Base-by-base conservation (phyloP, 2,329 filamentous ascomycete species). In the Colletotrichum sp. region DNA sequence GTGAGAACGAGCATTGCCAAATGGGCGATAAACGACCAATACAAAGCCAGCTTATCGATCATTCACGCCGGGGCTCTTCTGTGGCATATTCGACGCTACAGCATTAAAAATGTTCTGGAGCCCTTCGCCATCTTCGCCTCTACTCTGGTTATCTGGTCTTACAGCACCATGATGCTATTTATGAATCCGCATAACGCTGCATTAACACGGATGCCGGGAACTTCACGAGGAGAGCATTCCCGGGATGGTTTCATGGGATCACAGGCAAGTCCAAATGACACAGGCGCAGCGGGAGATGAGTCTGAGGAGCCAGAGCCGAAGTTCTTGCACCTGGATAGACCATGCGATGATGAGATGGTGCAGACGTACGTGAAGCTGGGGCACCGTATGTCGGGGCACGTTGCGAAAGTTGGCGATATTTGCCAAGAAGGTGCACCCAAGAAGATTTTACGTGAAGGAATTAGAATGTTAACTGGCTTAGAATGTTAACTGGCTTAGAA, bases 301-400 rank as follows among this genome's bases (percentile, higher is more conserved):
- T 34, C 57, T 13, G 64, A 74, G 5, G 68, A 68, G 28, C 71
- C 73, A 13, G 74, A 78, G 13, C 85, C 87, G 0, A 84, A 81
- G 0, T 87, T 88, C 11, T 89, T 91, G 48, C 86, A 88, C 22
- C 82, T 92, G 0, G 90, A 92, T 72, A 84, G 90, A 12, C 90
- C 90, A 0, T 87, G 87, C 4, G 89, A 91, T 76, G 90, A 92
- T 79, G 90, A 91, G 78, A 84, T 91, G 65, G 89, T 91, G 2
- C 90, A 92, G 78, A 81, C 88, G 3, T 92, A 90, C 79, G 89
- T 92, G 1, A 83, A 86, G 13, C 83, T 86, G 19, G 90, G 90
- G 0, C 72, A 76, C 2, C 82, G 78, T 5, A 90, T 92, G 86
- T 84, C 83, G 22, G 89, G 86, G 1, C 86, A 88, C 75, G 84